Conservation (phyloP, 352 stramenopile species). For the Globisporangium emineosum region DNA sequence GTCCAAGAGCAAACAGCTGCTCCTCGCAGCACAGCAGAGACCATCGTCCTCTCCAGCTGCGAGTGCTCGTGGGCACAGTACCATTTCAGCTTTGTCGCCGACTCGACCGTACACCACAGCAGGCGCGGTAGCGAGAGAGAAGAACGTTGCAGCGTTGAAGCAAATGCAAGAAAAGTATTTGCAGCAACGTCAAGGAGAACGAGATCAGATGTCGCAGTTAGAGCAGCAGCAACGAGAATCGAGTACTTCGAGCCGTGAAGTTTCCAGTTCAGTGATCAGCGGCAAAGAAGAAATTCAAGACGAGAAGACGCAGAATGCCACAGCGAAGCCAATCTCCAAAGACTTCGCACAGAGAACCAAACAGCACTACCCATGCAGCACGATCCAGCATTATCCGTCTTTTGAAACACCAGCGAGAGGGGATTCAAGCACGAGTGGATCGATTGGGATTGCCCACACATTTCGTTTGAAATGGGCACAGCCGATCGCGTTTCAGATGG, state of each 20-base stretch:
- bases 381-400: conserved; percentile 36
- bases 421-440: neutral
- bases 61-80: conserved; percentile 3
- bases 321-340: neutral
- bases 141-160: conserved; percentile 29
- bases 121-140: conserved; percentile 20
- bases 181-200: conserved; percentile 3
- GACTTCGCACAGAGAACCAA: neutral
- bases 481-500: conserved; percentile 42
- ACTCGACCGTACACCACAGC: conserved; percentile 26
- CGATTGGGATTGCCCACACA: conserved; percentile 15
- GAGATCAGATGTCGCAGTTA: neutral
- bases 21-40: conserved; percentile 20
- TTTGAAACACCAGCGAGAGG: conserved; percentile 19
- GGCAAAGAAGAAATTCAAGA: conserved; percentile 4
- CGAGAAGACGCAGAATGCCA: neutral
- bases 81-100: conserved; percentile 8
- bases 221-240: neutral
- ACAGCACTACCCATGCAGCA: neutral
- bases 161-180: conserved; percentile 21
- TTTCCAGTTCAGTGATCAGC: neutral
- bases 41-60: conserved; percentile 39
- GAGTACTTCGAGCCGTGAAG: neutral
- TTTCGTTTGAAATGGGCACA: conserved; percentile 37
- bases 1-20: conserved; percentile 23